These are phyloP conservation scores for Colletotrichum brevisporum DNA, from an alignment of 2,329 filamentous ascomycete genomes.

Conservation along the genomic window DNA sequence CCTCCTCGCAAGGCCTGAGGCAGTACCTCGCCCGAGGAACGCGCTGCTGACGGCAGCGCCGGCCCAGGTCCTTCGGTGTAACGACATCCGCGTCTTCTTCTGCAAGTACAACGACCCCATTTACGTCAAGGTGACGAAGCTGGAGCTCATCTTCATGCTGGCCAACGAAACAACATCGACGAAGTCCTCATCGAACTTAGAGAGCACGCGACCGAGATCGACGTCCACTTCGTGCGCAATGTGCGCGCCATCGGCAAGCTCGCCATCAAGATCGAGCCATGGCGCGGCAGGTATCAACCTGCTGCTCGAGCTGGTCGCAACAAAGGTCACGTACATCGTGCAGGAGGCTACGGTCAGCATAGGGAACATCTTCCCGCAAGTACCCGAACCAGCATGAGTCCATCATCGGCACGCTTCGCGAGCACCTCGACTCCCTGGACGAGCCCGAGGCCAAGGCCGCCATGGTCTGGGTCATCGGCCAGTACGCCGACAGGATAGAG, in stretches of 20 bases:
- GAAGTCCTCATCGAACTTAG: slow-evolving; percentile 94
- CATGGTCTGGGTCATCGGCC: slow-evolving; percentile 99
- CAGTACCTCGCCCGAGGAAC: slow-evolving; percentile 94
- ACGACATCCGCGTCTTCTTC: slow-evolving; percentile 98
- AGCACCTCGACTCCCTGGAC: slow-evolving; percentile 95
- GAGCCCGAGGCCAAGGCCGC: slow-evolving; percentile 98
- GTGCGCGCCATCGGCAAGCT: slow-evolving; percentile 98
- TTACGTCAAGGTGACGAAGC: slow-evolving; percentile 98
- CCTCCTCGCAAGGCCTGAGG: slow-evolving; percentile 91
- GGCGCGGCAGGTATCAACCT: slow-evolving; percentile 89
- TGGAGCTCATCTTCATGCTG: slow-evolving; percentile 99
- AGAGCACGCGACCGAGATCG: slow-evolving; percentile 98
- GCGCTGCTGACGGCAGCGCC: slow-evolving; percentile 91
- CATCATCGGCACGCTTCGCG: slow-evolving; percentile 95
- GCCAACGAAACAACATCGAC: slow-evolving; percentile 95
- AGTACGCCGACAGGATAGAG: slow-evolving; percentile 97
- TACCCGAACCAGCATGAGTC: slow-evolving; percentile 99
- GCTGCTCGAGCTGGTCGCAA: slow-evolving; percentile 91
- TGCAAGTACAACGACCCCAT: slow-evolving; percentile 99
- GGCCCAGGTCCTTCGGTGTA: slow-evolving; percentile 92
- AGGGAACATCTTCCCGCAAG: slow-evolving; percentile 98
- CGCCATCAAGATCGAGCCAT: slow-evolving; percentile 98
- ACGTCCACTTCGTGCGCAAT: slow-evolving; percentile 98
- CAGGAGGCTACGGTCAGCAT: slow-evolving; percentile 99
- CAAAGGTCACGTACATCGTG: slow-evolving; percentile 99